These are phyloP conservation scores for Paulownia fortunei DNA, from an alignment of 257 asterid species.

Conservation along the genomic window DNA sequence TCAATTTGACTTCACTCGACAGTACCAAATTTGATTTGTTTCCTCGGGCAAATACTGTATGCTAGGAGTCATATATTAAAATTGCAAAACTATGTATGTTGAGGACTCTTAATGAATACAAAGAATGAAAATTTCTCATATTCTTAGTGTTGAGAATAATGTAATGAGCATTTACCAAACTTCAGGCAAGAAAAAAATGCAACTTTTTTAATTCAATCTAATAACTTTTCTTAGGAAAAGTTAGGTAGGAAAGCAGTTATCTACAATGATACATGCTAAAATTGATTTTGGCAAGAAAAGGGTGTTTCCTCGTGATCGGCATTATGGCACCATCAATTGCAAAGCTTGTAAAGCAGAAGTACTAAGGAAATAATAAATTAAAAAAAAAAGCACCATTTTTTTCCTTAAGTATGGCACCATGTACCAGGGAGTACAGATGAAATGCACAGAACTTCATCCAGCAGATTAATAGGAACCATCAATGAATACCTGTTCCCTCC, in stretches of 20 bases:
- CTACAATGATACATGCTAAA: slow-evolving; percentile 7
- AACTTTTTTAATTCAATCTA: not conserved
- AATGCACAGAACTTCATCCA: slow-evolving; percentile 7
- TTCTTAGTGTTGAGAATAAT: not conserved
- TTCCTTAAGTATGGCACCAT: slow-evolving; percentile 2
- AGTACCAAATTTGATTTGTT: not conserved
- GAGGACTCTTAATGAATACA: not conserved
- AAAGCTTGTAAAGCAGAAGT: not conserved
- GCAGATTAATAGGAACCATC: not conserved
- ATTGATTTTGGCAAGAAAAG: not conserved
- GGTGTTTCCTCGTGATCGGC: not conserved
- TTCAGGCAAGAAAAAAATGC: not conserved
- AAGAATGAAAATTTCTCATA: not conserved
- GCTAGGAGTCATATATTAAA: not conserved
- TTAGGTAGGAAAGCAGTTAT: not conserved
- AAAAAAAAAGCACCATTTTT: not conserved
- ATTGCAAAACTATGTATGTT: not conserved
- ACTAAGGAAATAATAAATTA: not conserved
- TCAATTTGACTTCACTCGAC: not conserved
- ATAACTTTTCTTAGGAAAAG: not conserved
- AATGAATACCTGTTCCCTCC: slow-evolving; percentile 83
- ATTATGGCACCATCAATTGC: not conserved
- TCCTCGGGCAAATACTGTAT: not conserved
- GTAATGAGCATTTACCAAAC: not conserved
- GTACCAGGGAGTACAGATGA: not conserved